Evolutionary conservation across 2,329 filamentous ascomycete species (phyloP), one percentile per base, ranked within the genome.

Genomic region (Microascus cirrosus): DNA sequence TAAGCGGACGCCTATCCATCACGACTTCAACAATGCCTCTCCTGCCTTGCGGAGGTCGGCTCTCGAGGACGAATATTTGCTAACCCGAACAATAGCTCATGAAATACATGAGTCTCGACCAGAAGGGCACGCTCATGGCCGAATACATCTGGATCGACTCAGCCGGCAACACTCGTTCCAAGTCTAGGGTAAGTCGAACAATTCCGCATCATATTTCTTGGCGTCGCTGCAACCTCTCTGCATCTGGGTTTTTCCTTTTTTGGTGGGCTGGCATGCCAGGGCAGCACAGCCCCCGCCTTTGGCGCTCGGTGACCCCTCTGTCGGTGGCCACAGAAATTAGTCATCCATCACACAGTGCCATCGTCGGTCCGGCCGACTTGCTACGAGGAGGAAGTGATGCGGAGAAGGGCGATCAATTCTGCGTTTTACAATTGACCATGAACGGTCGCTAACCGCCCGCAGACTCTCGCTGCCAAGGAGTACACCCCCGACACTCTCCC

Each of bases 121-220:
- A 97, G 80, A 89, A 87, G 74, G 92, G 91, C 73, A 79, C 77
- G 67, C 80, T 95, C 71, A 94, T 96, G 75, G 93, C 91, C 70
- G 93, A 96, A 79, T 96, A 96, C 77, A 85, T 96, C 80, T 96
- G 93, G 93, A 87, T 96, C 72, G 92, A 96, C 70, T 80, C 88
- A 64, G 75, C 77, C 64, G 91, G 92, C 72, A 86, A 87, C 69
- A 82, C 89, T 66, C 91, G 94, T 69, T 96, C 91, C 72, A 99
- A 97, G 81, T 93, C 89, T 71, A 95, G 91, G 83, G 93, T 96
- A 81, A 81, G 90, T 80, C 63, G 61, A 53, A n/a, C 61, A 59
- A 56, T 35, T 56, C 56, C 61, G 55, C 56, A 59, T 55, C 59
- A 63, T 66, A 62, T 63, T 60, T 55, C 53, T 45, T 57, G 36